phyloP scores from a whole-genome alignment of 2,329 filamentous ascomycete species.

The Lecanicillium sp. region DNA sequence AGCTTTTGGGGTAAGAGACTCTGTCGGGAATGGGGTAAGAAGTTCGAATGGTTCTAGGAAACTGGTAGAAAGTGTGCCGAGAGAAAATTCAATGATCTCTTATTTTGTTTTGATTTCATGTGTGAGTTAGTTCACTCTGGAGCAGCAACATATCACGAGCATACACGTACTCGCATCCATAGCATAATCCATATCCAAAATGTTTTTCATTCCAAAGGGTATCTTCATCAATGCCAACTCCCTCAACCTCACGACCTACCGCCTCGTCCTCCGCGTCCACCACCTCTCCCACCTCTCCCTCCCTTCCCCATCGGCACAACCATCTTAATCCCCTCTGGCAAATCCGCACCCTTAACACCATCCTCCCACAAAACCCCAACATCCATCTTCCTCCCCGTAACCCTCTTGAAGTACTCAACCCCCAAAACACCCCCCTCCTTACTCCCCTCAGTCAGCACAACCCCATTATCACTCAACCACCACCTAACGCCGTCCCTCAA shows the following conservation, averaged over 20 bases:
- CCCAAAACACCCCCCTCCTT: constrained; percentile 52
- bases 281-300: constrained; percentile 30
- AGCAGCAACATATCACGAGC: no score
- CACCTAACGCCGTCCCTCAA: constrained; percentile 58
- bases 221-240: not conserved
- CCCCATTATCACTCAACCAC: constrained; percentile 73
- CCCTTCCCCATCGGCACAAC: constrained; percentile 41
- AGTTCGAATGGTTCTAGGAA: no score
- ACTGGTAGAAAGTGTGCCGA: no score
- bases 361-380: constrained; percentile 62
- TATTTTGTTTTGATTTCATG: no score
- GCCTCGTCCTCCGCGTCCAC: constrained; percentile 23
- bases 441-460: constrained; percentile 56
- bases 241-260: constrained; percentile 9
- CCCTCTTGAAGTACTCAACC: constrained; percentile 61
- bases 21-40: no score
- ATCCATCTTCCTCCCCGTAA: constrained; percentile 51
- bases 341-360: constrained; percentile 56
- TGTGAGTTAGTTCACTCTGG: no score
- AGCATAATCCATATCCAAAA: no score
- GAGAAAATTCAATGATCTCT: no score
- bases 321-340: constrained; percentile 52
- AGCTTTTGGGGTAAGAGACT: no score
- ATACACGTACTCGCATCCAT: no score
- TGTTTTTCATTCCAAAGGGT: no score